Evolutionary conservation across 768 basidiomycete species (phyloP), one percentile per base, ranked within the genome.

Genomic region (Coprinellus aureogranulatus): DNA sequence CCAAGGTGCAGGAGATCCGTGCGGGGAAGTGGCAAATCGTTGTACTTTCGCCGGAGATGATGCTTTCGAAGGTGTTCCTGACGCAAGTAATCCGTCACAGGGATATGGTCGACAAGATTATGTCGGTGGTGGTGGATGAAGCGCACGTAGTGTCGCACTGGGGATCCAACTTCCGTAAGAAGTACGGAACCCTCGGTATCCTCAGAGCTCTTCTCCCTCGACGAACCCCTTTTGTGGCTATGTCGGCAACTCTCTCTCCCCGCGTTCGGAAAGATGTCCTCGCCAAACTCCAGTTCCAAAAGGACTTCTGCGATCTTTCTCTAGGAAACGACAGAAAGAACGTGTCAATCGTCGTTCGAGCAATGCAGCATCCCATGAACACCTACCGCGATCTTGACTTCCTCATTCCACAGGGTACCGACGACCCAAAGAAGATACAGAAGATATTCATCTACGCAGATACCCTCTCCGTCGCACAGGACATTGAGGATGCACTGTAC

Each of bases 121-220:
- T 73, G 2, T 67, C 68, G 3, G 61, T 75, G 0, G 58, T 75
- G 1, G 54, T 75, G 14, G 72, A 76, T 45, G 72, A 77, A 55
- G 72, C 72, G 0, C 75, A 77, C 50, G 68, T 68, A 54, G 58
- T 77, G 1, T 73, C 72, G 1, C 72, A 73, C 44, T 77, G 74
- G 74, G 73, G 73, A 0, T 55, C 60, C 6, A 62, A 65, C 12
- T 76, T 75, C 52, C 65, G 71, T 18, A 74, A 75, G 56, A 62
- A 65, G 27, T 76, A 72, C 34, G 66, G 54, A 0, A 30, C 37
- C 2, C 55, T 75, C 2, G 70, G 69, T 0, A 66, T 67, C 4
- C 47, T 74, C 2, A 65, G 70, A 0, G 67, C 68, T 14, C 64
- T 72, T 34, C 60, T 75, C 0, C 72, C 72, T 1, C 61, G 62